These are phyloP conservation scores for Scutellaria baicalensis DNA, from an alignment of 257 asterid genomes.

Conservation along the genomic window DNA sequence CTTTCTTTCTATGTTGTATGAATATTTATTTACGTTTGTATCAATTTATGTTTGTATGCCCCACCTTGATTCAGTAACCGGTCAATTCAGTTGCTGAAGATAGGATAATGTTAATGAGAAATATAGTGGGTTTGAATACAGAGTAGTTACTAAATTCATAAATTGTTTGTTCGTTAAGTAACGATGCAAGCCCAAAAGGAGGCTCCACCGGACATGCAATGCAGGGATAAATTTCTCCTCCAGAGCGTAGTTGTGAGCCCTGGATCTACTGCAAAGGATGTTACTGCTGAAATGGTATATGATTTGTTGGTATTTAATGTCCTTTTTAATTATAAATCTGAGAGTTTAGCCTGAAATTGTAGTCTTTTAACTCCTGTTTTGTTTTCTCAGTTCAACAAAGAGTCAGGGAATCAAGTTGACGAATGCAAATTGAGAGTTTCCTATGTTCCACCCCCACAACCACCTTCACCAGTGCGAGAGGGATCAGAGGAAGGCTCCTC, in stretches of 20 bases:
- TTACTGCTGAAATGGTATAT: conserved; percentile 74
- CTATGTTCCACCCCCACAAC: conserved; percentile 75
- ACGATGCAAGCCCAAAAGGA: conserved; percentile 99
- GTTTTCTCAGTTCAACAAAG: conserved; percentile 63
- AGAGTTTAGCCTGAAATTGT: not conserved
- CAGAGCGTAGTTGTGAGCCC: conserved; percentile 61
- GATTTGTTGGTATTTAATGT: not conserved
- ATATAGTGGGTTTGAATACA: not conserved
- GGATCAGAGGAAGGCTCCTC: conserved; percentile 97
- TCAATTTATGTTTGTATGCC: not conserved
- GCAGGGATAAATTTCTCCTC: conserved; percentile 96
- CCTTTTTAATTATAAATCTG: not conserved
- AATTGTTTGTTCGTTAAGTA: conserved; percentile 40
- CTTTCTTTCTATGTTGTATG: not conserved
- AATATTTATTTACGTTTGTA: not conserved
- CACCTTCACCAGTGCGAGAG: conserved; percentile 90
- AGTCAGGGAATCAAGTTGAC: conserved; percentile 80
- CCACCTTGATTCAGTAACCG: not conserved
- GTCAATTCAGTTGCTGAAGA: not conserved
- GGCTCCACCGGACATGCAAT: conserved; percentile 82
- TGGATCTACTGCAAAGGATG: conserved; percentile 61
- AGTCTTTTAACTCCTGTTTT: conserved; percentile 2
- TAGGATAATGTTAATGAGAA: not conserved
- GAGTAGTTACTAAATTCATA: conserved; percentile 11
- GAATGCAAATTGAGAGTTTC: conserved; percentile 86